These are phyloP conservation scores for Alternaria gaisen DNA, from an alignment of 2,329 filamentous ascomycete genomes.

Conservation along the genomic window DNA sequence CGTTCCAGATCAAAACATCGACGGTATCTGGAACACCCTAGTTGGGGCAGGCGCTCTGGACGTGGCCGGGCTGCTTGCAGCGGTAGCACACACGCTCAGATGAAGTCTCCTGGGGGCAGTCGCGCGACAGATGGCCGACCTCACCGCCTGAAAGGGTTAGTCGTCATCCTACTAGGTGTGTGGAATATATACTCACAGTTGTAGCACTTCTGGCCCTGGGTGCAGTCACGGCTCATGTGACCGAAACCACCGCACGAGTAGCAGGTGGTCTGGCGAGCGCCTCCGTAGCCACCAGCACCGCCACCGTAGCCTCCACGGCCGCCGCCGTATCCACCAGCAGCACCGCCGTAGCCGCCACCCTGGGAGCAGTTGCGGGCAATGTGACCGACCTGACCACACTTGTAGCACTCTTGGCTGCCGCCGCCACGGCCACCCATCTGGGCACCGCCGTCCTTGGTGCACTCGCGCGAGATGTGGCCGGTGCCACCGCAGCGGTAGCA, in stretches of 20 bases:
- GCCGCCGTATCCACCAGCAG: constrained; percentile 58
- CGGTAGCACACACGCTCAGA: constrained; percentile 99
- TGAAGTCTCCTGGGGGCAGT: constrained; percentile 92
- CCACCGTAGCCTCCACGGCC: constrained; percentile 54
- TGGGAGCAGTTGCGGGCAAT: constrained; percentile 91
- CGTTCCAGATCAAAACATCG: constrained; percentile 44
- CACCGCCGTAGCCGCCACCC: constrained; percentile 56
- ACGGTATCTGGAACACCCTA: constrained; percentile 56
- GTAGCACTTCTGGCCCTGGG: constrained; percentile 99
- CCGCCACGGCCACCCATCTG: constrained; percentile 54
- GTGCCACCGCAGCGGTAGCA: constrained; percentile 79
- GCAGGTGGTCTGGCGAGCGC: constrained; percentile 71
- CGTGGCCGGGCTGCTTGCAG: constrained; percentile 86
- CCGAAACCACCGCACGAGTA: constrained; percentile 98
- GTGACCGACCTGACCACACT: constrained; percentile 96
- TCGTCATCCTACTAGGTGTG: constrained; percentile 7
- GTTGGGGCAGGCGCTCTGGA: constrained; percentile 93
- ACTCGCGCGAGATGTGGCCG: constrained; percentile 93
- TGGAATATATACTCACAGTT: constrained; percentile 71
- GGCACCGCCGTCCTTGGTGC: constrained; percentile 64
- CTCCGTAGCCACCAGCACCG: constrained; percentile 55
- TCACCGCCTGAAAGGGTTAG: constrained; percentile 68
- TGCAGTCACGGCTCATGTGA: constrained; percentile 98
- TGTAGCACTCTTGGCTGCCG: constrained; percentile 81
- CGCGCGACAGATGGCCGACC: constrained; percentile 92